These are phyloP conservation scores for Echites panduratus DNA, from an alignment of 257 asterid genomes.

Conservation along the genomic window DNA sequence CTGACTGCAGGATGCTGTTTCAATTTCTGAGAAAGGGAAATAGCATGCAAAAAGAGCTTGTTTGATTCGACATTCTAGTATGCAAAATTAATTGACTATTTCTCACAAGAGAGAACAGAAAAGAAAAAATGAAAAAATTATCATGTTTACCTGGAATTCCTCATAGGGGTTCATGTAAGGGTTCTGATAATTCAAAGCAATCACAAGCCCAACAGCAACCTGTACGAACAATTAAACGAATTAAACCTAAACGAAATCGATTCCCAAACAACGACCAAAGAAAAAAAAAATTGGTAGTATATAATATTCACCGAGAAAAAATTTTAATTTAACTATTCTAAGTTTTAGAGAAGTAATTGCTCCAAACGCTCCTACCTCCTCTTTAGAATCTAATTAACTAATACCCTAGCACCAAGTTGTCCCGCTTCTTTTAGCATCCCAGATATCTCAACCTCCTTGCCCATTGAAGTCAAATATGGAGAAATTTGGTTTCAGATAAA, in stretches of 20 bases:
- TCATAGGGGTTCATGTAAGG: slow-evolving; percentile 92
- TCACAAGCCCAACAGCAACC: slow-evolving; percentile 87
- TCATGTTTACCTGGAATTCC: slow-evolving; percentile 78
- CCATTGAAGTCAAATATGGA: neutral
- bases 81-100: neutral
- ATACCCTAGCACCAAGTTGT: neutral
- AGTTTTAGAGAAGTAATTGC: neutral
- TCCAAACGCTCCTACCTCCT: neutral
- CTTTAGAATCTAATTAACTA: neutral
- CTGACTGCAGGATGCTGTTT: slow-evolving; percentile 84
- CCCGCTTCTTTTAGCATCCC: neutral
- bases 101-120: slow-evolving; percentile 7
- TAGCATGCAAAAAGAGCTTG: neutral
- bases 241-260: neutral
- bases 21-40: slow-evolving; percentile 49
- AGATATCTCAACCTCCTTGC: neutral
- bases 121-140: neutral
- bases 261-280: no score
- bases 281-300: no score
- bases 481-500: neutral
- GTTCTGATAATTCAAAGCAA: slow-evolving; percentile 78
- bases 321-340: neutral
- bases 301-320: neutral
- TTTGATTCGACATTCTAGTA: neutral
- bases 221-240: slow-evolving; percentile 20